A percentile compares a stretch with the other conserved stretches of the same genome.
phyloP scores from a whole-genome alignment of 2,329 filamentous ascomycete genomes.

The Xylariaceae sp. region DNA sequence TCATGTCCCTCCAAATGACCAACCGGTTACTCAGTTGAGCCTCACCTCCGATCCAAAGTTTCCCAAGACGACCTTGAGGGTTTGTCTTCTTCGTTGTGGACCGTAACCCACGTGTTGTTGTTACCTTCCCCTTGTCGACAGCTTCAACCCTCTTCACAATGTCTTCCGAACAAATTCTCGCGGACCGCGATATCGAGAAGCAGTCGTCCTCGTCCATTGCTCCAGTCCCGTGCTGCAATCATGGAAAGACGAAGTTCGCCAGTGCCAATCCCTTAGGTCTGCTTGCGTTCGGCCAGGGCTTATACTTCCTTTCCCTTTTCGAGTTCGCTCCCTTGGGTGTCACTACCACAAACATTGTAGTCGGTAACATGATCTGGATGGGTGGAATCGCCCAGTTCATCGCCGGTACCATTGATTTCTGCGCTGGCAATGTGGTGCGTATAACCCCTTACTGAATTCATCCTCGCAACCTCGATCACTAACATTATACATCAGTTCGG shows the following conservation, averaged over 20 bases:
- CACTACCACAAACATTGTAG: constrained; percentile 27
- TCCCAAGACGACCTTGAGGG: constrained; percentile 15
- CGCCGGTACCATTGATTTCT: constrained; percentile 26
- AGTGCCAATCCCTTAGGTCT: constrained; percentile 31
- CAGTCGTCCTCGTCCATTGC: constrained; percentile 18
- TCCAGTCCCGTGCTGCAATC: constrained; percentile 11
- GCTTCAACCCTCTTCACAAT: constrained; percentile 7
- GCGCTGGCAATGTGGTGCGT: constrained; percentile 27
- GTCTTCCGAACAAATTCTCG: constrained; percentile 21
- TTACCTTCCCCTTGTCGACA: constrained; percentile 8
- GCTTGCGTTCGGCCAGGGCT: constrained; percentile 35
- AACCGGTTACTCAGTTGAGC: background rate
- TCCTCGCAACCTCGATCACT: constrained; percentile 1
- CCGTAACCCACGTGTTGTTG: constrained; percentile 14
- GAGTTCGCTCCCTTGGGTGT: constrained; percentile 23
- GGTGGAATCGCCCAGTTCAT: constrained; percentile 31
- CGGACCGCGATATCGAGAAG: constrained; percentile 24
- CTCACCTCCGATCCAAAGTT: constrained; percentile 10
- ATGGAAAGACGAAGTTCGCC: constrained; percentile 23
- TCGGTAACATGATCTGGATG: constrained; percentile 35
- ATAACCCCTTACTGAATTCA: background rate
- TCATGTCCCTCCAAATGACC: constrained; percentile 10
- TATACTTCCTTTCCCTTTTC: constrained; percentile 25
- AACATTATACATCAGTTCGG: constrained; percentile 26
- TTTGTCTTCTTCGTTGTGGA: constrained; percentile 13